Base-by-base conservation (phyloP, 805 yeast species). In the Kluyveromyces starmeri region DNA sequence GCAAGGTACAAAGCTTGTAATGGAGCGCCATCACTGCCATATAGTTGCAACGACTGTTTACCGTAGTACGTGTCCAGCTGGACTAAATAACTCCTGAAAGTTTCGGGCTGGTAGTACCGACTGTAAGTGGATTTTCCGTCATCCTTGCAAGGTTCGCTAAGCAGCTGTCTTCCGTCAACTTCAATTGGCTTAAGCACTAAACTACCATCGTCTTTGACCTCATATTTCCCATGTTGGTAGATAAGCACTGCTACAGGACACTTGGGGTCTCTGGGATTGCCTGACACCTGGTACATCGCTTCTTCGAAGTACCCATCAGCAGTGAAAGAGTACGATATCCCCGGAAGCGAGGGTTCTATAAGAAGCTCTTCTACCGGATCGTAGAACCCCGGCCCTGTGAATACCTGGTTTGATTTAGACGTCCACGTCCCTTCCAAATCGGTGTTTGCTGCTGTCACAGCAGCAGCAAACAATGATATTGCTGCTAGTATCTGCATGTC, bases 301-400 rank as follows among this genome's bases (percentile, higher is more conserved):
- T 83, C 83, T 61, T 92, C 98, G 56, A 70, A 92, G 57, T 66
- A 74, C 4, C 97, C 97, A 60, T 92, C 97, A 16, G 71, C 78
- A 1, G 96, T 88, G 66, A 92, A 92, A 2, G 96, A 84, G 60
- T 79, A 84, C 4, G 94, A 79, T 36, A 89, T 73, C 24, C 99
- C 99, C 2, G 99, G 96, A 27, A 92, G 68, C 7, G 88, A 89
- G 2, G 99, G 99, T 57, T 92, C 99, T 41, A 86, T 83, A 38
- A 92, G 65, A 12, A 89, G 71, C 59, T 92, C 98, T 54, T 89
- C 96, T 19, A 86, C 82, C 2, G 99, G 99, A 58, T 92, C 97
- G 56, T 75, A 92, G 54, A 92, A 92, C 2, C 88, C 82, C 5
- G 97, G 95, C 0, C 99, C 99, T 1, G 99, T 92, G 64, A 89